phyloP scores from a whole-genome alignment of 2,329 filamentous ascomycete species.

The Colletotrichum phormii region DNA sequence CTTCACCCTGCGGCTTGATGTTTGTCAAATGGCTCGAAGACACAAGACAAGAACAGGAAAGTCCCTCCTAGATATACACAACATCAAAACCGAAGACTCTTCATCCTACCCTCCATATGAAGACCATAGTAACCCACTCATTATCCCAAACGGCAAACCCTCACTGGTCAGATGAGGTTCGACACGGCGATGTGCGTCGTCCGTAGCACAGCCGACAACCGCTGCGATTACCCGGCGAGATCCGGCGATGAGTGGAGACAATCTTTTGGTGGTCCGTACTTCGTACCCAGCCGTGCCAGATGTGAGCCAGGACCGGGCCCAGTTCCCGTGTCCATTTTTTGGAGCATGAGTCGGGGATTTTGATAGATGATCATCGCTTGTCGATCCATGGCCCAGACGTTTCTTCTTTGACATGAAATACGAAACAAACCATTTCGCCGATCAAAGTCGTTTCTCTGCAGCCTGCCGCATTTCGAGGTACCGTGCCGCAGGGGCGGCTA shows the following conservation, averaged over 20 bases:
- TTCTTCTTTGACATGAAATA: background rate
- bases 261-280: background rate
- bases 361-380: background rate
- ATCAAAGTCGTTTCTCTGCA: background rate
- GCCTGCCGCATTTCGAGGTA: background rate
- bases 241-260: conserved; percentile 8
- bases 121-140: background rate
- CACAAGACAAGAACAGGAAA: background rate
- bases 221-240: conserved; percentile 20
- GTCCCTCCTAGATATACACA: conserved; percentile 8
- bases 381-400: background rate
- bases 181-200: conserved; percentile 4
- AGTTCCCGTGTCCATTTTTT: conserved; percentile 1
- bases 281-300: background rate
- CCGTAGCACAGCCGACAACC: conserved; percentile 21
- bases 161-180: conserved; percentile 4
- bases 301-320: background rate
- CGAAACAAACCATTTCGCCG: background rate
- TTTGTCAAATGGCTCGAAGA: background rate
- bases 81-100: background rate
- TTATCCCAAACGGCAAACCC: background rate
- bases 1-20: background rate
- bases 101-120: background rate
- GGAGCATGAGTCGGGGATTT: conserved; percentile 1
- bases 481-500: background rate